A percentile compares a stretch with the other conserved stretches of the same genome.
Conservation (phyloP, 106 monocot genomes). For the Posidonia australis region DNA sequence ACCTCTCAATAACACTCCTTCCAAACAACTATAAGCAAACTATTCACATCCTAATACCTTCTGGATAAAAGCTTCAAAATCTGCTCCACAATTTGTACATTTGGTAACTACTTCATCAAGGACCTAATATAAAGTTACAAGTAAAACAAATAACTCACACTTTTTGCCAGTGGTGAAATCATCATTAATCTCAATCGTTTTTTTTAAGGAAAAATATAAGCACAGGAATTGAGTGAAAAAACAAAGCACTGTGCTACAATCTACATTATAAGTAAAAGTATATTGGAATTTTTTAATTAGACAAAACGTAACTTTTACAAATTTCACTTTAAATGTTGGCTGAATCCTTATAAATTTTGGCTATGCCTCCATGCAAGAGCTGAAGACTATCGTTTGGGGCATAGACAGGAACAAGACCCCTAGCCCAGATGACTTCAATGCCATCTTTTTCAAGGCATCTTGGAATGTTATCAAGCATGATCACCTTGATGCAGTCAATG, state of each 20-base stretch:
- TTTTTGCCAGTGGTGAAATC: background rate
- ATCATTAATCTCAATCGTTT: background rate
- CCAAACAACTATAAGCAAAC: background rate
- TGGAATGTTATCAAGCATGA: too few species aligned
- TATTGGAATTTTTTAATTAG: too few species aligned
- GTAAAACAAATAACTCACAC: background rate
- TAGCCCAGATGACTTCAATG: too few species aligned
- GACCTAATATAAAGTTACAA: constrained; percentile 30
- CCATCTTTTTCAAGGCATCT: too few species aligned
- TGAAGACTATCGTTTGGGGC: too few species aligned
- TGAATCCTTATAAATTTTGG: too few species aligned
- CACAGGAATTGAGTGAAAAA: background rate
- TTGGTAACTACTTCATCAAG: constrained; percentile 83
- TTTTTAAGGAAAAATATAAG: background rate
- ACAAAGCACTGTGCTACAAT: background rate
- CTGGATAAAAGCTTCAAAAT: constrained; percentile 75
- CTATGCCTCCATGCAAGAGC: too few species aligned
- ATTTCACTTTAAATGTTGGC: background rate
- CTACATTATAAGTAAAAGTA: background rate
- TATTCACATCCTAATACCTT: constrained; percentile 30
- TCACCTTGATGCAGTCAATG: too few species aligned
- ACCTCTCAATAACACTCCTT: background rate
- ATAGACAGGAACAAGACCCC: too few species aligned
- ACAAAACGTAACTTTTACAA: background rate
- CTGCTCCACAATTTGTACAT: constrained; percentile 64